A percentile compares a stretch with the other conserved stretches of the same genome.
These are phyloP conservation scores for Penicillium freii DNA, from an alignment of 2,329 filamentous ascomycete genomes.

Conservation along the genomic window DNA sequence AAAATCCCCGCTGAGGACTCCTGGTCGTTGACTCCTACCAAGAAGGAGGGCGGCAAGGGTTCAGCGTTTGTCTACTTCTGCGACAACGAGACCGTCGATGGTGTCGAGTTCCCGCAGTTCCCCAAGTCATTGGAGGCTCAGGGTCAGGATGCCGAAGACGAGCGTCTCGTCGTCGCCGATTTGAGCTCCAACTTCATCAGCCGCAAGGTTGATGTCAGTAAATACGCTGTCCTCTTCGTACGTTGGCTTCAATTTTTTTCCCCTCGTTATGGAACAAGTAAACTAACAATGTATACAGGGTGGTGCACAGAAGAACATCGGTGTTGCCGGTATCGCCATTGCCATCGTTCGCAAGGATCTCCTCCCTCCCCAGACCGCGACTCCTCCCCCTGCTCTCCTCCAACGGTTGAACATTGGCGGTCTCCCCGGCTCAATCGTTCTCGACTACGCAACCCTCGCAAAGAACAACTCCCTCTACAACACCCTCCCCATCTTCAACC, in stretches of 20 bases:
- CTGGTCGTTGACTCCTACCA: constrained; percentile 68
- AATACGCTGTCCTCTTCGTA: constrained; percentile 84
- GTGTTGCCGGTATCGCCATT: constrained; percentile 80
- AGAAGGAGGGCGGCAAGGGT: constrained; percentile 52
- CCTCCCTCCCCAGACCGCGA: constrained; percentile 63
- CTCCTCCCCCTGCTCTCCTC: constrained; percentile 67
- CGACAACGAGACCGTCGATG: constrained; percentile 77
- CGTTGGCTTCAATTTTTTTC: constrained; percentile 17
- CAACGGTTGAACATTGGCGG: constrained; percentile 73
- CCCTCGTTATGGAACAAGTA: neutral
- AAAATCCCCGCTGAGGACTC: constrained; percentile 72
- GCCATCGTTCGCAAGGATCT: constrained; percentile 79
- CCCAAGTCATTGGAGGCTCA: constrained; percentile 63
- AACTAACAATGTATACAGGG: constrained; percentile 38
- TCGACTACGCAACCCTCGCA: constrained; percentile 79
- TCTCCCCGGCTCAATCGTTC: constrained; percentile 62
- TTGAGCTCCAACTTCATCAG: constrained; percentile 95
- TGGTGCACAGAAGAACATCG: constrained; percentile 93
- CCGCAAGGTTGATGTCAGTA: constrained; percentile 69
- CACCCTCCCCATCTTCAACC: constrained; percentile 90
- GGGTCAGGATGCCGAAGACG: constrained; percentile 56
- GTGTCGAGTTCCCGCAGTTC: constrained; percentile 79
- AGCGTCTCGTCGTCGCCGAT: constrained; percentile 79
- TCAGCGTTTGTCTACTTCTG: constrained; percentile 80
- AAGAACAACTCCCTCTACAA: constrained; percentile 97